phyloP scores from a whole-genome alignment of 2,329 filamentous ascomycete genomes.

The Pseudogymnoascus sp. region DNA sequence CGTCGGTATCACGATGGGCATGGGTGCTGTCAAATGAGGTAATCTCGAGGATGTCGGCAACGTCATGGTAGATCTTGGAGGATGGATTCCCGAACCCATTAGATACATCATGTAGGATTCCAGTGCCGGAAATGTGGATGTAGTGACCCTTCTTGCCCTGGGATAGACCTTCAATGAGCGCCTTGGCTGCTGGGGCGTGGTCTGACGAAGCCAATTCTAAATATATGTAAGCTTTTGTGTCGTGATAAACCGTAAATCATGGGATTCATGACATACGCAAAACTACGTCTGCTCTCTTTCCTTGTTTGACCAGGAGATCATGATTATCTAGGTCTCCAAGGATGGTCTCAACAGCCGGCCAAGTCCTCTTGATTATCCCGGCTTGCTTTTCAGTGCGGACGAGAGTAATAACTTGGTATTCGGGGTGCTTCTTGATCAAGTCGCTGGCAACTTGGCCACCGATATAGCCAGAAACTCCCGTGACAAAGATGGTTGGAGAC shows the following conservation, averaged over 20 bases:
- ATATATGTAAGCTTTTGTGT: background rate
- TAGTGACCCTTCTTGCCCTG: constrained; percentile 9
- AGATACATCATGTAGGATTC: background rate
- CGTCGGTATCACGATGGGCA: constrained; percentile 46
- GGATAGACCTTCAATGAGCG: constrained; percentile 12
- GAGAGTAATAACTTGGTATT: constrained; percentile 12
- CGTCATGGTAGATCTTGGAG: constrained; percentile 38
- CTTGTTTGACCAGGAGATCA: constrained; percentile 12
- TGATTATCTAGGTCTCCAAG: constrained; percentile 14
- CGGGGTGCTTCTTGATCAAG: constrained; percentile 12
- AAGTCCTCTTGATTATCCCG: constrained; percentile 10
- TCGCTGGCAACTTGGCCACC: constrained; percentile 13
- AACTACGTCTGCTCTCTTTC: constrained; percentile 14
- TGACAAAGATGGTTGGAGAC: constrained; percentile 15
- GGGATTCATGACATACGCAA: constrained; percentile 8
- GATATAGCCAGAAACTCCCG: constrained; percentile 17
- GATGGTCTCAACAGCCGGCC: constrained; percentile 11
- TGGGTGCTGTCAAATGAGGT: constrained; percentile 36
- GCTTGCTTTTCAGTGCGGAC: constrained; percentile 14
- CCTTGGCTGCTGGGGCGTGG: constrained; percentile 2
- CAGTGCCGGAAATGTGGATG: constrained; percentile 17
- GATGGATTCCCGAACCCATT: constrained; percentile 17
- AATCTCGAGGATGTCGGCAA: constrained; percentile 35
- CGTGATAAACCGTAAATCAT: background rate
- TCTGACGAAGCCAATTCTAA: constrained; percentile 12